Evolutionary conservation across 768 basidiomycete genomes (phyloP).

Genomic region (Kwoniella bestiolae): DNA sequence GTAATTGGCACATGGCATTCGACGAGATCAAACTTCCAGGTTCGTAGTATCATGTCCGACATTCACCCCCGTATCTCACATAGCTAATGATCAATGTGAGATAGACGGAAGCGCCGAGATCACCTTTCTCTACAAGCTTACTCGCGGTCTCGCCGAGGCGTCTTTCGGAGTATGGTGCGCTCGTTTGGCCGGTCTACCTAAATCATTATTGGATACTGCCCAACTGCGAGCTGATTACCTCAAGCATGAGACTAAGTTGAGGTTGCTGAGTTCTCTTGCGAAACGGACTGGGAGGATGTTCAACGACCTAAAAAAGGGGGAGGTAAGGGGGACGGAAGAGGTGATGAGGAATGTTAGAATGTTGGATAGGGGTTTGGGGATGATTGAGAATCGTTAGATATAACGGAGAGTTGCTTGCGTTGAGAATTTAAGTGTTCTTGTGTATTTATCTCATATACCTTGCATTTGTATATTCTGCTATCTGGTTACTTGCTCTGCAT

Average conservation of each 20-base stretch:
- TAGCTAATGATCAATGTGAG: neutral
- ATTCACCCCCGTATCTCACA: no score
- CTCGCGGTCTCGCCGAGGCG: slow-evolving; percentile 71
- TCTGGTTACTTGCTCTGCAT: neutral
- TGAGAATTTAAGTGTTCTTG: neutral
- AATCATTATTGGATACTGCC: slow-evolving; percentile 69
- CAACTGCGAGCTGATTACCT: slow-evolving; percentile 63
- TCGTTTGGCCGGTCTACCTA: slow-evolving; percentile 77
- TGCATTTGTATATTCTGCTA: neutral
- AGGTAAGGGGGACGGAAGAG: neutral
- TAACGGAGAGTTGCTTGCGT: neutral
- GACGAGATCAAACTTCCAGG: slow-evolving; percentile 67
- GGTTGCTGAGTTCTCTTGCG: slow-evolving; percentile 28
- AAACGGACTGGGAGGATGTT: slow-evolving; percentile 22
- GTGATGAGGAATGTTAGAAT: slow-evolving; percentile 20
- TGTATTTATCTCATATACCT: neutral
- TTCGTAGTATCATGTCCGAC: no score
- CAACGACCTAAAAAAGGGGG: neutral
- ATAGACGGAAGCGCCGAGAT: slow-evolving; percentile 74
- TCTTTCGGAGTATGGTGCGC: slow-evolving; percentile 94
- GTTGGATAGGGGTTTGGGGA: slow-evolving; percentile 23
- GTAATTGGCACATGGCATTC: slow-evolving; percentile 88
- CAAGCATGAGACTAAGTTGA: slow-evolving; percentile 61
- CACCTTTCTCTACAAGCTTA: slow-evolving; percentile 81
- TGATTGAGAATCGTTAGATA: slow-evolving; percentile 7